phyloP scores from a whole-genome alignment of 768 basidiomycete species.

The Amanita thiersii region DNA sequence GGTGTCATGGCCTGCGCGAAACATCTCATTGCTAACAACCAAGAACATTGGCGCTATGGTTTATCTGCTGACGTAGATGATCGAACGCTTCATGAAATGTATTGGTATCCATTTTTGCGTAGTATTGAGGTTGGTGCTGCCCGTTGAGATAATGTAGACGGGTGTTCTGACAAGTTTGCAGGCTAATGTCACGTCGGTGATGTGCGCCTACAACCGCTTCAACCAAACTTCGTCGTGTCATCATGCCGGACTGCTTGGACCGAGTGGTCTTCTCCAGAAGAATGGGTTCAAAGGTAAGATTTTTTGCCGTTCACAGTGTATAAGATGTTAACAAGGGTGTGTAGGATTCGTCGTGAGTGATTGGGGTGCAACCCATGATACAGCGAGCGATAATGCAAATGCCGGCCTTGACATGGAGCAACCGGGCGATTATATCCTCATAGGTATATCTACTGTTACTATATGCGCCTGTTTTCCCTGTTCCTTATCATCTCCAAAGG shows the following conservation, averaged over 20 bases:
- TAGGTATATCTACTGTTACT: constrained; percentile 20
- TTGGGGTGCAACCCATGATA: constrained; percentile 45
- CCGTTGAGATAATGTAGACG: neutral
- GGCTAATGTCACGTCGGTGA: constrained; percentile 43
- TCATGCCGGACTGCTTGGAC: constrained; percentile 39
- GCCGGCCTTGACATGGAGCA: constrained; percentile 45
- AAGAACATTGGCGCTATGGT: constrained; percentile 30
- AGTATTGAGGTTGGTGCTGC: constrained; percentile 30
- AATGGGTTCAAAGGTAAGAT: constrained; percentile 34
- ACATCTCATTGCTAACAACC: constrained; percentile 31
- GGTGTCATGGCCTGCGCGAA: constrained; percentile 46
- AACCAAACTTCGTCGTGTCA: constrained; percentile 62
- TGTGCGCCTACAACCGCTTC: constrained; percentile 47
- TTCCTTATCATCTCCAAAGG: constrained; percentile 21
- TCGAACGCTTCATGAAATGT: constrained; percentile 36
- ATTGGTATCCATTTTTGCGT: constrained; percentile 39
- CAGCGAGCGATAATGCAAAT: constrained; percentile 36
- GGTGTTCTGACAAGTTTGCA: constrained; percentile 11
- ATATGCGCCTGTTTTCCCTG: neutral
- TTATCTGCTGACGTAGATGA: constrained; percentile 33
- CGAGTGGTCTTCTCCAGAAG: constrained; percentile 27
- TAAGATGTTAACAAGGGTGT: neutral
- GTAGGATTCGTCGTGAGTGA: constrained; percentile 42
- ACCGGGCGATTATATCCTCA: constrained; percentile 39
- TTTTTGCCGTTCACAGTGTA: neutral